These are phyloP conservation scores for Salix suchowensis DNA, from an alignment of 345 rosid genomes.

Conservation along the genomic window DNA sequence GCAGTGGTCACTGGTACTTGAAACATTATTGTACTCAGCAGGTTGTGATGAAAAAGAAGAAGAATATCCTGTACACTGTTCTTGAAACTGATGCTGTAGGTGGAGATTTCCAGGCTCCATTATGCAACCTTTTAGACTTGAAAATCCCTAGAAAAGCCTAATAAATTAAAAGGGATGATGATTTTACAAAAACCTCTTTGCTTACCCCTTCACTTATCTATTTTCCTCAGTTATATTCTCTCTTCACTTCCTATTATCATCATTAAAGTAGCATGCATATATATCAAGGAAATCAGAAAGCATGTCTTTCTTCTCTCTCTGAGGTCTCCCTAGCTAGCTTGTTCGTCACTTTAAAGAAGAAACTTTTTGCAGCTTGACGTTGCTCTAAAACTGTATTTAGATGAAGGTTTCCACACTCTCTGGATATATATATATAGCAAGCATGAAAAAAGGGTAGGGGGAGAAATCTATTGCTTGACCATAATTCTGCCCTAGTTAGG, in stretches of 20 bases:
- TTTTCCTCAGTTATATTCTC: not conserved
- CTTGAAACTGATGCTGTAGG: conserved; percentile 22
- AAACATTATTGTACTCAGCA: conserved; percentile 14
- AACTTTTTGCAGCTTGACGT: not conserved
- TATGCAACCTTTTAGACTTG: not conserved
- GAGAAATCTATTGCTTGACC: not conserved
- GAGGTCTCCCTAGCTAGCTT: not conserved
- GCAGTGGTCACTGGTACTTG: conserved; percentile 6
- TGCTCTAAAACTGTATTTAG: not conserved
- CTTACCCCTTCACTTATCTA: not conserved
- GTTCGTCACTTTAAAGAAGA: not conserved
- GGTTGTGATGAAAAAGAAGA: conserved; percentile 15
- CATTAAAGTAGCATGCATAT: not conserved
- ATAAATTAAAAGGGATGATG: not conserved
- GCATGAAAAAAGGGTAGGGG: not conserved
- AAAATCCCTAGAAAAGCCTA: not conserved
- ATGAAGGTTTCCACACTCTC: not conserved
- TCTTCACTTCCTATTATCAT: not conserved
- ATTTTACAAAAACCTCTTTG: not conserved
- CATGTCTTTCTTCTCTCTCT: not conserved
- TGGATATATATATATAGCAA: not conserved
- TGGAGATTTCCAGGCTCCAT: conserved; percentile 37
- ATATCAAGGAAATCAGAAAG: not conserved
- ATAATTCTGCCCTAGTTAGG: not conserved
- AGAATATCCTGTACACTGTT: conserved; percentile 17